Conservation (phyloP, 1,284 basidiomycete species). For the Leccinum ponderosum region DNA sequence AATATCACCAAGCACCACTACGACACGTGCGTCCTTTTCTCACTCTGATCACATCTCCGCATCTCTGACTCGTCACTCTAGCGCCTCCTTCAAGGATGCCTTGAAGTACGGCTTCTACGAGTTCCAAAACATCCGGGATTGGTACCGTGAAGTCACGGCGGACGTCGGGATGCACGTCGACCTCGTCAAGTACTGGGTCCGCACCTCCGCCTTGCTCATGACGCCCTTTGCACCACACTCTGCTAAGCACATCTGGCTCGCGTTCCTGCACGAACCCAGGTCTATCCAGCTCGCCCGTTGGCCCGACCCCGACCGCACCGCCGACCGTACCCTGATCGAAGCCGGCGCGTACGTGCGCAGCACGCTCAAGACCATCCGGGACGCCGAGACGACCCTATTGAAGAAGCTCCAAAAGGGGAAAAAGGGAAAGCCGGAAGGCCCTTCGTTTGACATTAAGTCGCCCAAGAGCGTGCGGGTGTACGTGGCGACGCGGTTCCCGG, state of each 20-base stretch:
- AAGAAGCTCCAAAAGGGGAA: constrained; percentile 77
- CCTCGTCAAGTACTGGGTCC: constrained; percentile 80
- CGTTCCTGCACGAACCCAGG: constrained; percentile 70
- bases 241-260: constrained; percentile 88
- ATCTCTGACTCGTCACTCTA: constrained; percentile 34
- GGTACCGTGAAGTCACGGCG: constrained; percentile 93
- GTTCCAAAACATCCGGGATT: constrained; percentile 89
- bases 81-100: constrained; percentile 94
- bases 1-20: constrained; percentile 80
- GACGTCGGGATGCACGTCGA: constrained; percentile 91
- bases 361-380: constrained; percentile 83
- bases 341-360: constrained; percentile 83
- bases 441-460: constrained; percentile 76
- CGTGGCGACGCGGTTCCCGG: constrained; percentile 89
- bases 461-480: constrained; percentile 88
- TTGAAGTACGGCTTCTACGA: constrained; percentile 97
- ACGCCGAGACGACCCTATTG: constrained; percentile 78
- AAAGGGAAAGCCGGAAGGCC: constrained; percentile 41
- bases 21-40: neutral
- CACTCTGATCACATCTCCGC: neutral
- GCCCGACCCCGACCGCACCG: constrained; percentile 63
- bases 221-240: constrained; percentile 94
- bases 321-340: constrained; percentile 68
- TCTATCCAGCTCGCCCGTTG: constrained; percentile 85
- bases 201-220: constrained; percentile 76